Evolutionary conservation across 2,329 filamentous ascomycete genomes (phyloP).

Genomic region (Paraconiothyrium sp.): DNA sequence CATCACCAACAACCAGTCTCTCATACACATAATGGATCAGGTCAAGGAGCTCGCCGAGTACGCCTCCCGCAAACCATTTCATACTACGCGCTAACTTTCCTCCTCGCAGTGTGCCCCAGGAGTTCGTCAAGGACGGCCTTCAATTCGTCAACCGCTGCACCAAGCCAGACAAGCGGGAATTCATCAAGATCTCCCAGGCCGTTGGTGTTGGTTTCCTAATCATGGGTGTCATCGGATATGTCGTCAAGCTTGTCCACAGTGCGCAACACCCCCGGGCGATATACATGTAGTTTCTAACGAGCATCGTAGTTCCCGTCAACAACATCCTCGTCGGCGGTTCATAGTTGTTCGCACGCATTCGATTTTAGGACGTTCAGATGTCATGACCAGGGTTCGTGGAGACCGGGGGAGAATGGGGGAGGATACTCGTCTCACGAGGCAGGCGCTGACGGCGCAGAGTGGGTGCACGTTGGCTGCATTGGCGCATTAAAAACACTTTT

Average conservation of each 20-base stretch:
- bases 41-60: slow-evolving; percentile 74
- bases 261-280: not conserved
- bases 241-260: slow-evolving; percentile 63
- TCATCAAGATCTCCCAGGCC: slow-evolving; percentile 59
- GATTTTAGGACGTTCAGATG: not conserved
- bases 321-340: slow-evolving; percentile 61
- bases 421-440: not conserved
- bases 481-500: slow-evolving; percentile 10
- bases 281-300: not conserved
- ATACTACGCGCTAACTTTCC: slow-evolving; percentile 30
- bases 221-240: slow-evolving; percentile 63
- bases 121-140: slow-evolving; percentile 58
- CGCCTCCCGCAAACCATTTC: slow-evolving; percentile 16
- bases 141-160: slow-evolving; percentile 61
- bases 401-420: not conserved
- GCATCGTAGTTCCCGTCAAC: slow-evolving; percentile 56
- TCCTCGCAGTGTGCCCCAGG: slow-evolving; percentile 46
- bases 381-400: not conserved
- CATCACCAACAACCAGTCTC: slow-evolving; percentile 2
- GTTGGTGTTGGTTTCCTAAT: slow-evolving; percentile 63
- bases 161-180: slow-evolving; percentile 52
- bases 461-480: slow-evolving; percentile 5
- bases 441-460: not conserved
- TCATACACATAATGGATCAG: slow-evolving; percentile 68
- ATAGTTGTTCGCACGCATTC: slow-evolving; percentile 28